phyloP scores from a whole-genome alignment of 2,329 filamentous ascomycete species.

The Pyrenophora seminiperda region DNA sequence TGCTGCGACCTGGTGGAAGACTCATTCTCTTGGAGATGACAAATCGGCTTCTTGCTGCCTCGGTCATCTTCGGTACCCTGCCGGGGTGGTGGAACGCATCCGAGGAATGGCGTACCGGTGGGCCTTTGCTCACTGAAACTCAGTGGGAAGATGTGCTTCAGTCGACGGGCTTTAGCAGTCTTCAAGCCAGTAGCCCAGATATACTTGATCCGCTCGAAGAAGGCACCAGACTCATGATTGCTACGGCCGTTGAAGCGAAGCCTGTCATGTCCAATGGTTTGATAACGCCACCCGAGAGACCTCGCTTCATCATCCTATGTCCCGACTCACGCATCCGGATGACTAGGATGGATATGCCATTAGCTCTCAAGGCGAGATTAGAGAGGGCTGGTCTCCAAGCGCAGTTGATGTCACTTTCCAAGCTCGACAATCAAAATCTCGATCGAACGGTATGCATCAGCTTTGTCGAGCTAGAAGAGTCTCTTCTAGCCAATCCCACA shows the following conservation, averaged over 20 bases:
- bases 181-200: slow-evolving; percentile 20
- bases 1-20: slow-evolving; percentile 51
- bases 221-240: slow-evolving; percentile 21
- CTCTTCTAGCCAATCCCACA: slow-evolving; percentile 8
- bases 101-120: slow-evolving; percentile 33
- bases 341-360: slow-evolving; percentile 12
- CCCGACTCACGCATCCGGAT: slow-evolving; percentile 13
- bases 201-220: slow-evolving; percentile 17
- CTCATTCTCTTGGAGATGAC: slow-evolving; percentile 52
- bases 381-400: slow-evolving; percentile 9
- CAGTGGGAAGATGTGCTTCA: slow-evolving; percentile 45
- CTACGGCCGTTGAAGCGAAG: slow-evolving; percentile 15
- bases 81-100: slow-evolving; percentile 34
- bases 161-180: slow-evolving; percentile 39
- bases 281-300: slow-evolving; percentile 8
- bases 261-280: slow-evolving; percentile 6
- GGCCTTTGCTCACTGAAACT: slow-evolving; percentile 37
- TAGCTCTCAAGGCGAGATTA: slow-evolving; percentile 9
- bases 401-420: slow-evolving; percentile 10
- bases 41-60: slow-evolving; percentile 14
- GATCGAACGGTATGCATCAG: slow-evolving; percentile 14
- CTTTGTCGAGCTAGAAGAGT: slow-evolving; percentile 20
- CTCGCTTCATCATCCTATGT: slow-evolving; percentile 13
- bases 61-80: slow-evolving; percentile 30
- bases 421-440: slow-evolving; percentile 7